Percentiles rank a stretch among this genome's conserved stretches.
Evolutionary conservation across 2,329 filamentous ascomycete species (phyloP).

Genomic region (Apiospora hydei): DNA sequence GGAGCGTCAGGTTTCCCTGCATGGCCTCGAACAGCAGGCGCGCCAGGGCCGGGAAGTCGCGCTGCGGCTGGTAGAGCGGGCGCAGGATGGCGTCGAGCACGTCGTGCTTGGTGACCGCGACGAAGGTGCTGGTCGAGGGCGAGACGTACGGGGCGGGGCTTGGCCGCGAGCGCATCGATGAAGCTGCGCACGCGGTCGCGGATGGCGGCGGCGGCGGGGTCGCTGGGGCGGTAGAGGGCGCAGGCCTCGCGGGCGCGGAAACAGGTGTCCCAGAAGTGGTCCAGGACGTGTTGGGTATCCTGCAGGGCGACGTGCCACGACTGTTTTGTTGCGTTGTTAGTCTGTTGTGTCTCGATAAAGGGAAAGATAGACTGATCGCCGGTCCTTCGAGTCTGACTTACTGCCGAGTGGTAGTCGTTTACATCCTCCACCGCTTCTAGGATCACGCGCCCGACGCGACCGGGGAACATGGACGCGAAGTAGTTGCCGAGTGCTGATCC

Average conservation of each 20-base stretch:
- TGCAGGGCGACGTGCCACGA: constrained; percentile 46
- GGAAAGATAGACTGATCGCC: no score
- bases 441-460: constrained; percentile 52
- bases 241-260: constrained; percentile 42
- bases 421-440: constrained; percentile 44
- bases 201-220: constrained; percentile 41
- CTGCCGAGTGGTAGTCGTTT: constrained; percentile 29
- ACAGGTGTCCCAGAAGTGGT: constrained; percentile 46
- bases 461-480: constrained; percentile 51
- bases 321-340: constrained; percentile 27
- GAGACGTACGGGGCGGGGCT: constrained; percentile 37
- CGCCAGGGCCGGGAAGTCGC: constrained; percentile 30
- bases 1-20: constrained; percentile 39
- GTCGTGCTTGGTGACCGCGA: constrained; percentile 43
- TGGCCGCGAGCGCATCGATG: constrained; percentile 38
- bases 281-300: constrained; percentile 46
- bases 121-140: constrained; percentile 30
- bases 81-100: constrained; percentile 37
- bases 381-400: constrained; percentile 32
- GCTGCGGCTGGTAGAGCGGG: constrained; percentile 43
- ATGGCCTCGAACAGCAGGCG: constrained; percentile 36
- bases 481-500: constrained; percentile 48
- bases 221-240: constrained; percentile 37
- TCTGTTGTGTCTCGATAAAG: no score
- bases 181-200: constrained; percentile 43